These are phyloP conservation scores for Hypoxylon rickii DNA, from an alignment of 495 filamentous ascomycete species.

Conservation along the genomic window DNA sequence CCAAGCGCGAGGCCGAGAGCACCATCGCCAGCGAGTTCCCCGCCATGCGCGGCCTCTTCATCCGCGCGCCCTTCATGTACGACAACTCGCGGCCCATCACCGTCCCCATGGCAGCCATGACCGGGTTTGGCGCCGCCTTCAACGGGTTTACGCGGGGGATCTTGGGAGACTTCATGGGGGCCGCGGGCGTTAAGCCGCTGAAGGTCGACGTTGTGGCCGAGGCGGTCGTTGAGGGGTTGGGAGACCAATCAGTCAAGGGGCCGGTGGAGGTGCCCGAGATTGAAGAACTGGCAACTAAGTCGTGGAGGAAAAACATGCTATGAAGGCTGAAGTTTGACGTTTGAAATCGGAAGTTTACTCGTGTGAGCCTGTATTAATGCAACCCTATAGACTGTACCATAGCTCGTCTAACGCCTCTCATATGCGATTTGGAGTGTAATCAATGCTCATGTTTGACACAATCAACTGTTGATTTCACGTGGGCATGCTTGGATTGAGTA, in stretches of 20 bases:
- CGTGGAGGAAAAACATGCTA: conserved; percentile 82
- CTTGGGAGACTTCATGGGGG: conserved; percentile 72
- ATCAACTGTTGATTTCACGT: too few species aligned
- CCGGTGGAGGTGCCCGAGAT: conserved; percentile 70
- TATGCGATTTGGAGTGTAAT: conserved; percentile 26
- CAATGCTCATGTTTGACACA: conserved; percentile 1
- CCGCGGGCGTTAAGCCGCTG: conserved; percentile 82
- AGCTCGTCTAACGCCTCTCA: conserved; percentile 16
- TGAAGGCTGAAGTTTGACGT: too few species aligned
- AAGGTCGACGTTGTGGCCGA: conserved; percentile 85
- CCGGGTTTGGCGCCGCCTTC: conserved; percentile 67
- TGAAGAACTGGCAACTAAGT: conserved; percentile 72
- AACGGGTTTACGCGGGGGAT: conserved; percentile 76
- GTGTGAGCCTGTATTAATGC: too few species aligned
- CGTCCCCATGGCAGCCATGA: conserved; percentile 76
- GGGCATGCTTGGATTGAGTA: too few species aligned
- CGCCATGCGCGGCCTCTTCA: conserved; percentile 75
- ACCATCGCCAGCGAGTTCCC: conserved; percentile 73
- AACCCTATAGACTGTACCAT: conserved; percentile 40
- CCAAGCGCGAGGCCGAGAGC: conserved; percentile 88
- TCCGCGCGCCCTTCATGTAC: conserved; percentile 87
- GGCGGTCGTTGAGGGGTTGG: conserved; percentile 78
- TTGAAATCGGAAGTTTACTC: too few species aligned
- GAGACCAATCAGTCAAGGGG: conserved; percentile 69
- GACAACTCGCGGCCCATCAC: conserved; percentile 82